phyloP scores from a whole-genome alignment of 2,329 filamentous ascomycete genomes.

The Aspergillus nomiae region DNA sequence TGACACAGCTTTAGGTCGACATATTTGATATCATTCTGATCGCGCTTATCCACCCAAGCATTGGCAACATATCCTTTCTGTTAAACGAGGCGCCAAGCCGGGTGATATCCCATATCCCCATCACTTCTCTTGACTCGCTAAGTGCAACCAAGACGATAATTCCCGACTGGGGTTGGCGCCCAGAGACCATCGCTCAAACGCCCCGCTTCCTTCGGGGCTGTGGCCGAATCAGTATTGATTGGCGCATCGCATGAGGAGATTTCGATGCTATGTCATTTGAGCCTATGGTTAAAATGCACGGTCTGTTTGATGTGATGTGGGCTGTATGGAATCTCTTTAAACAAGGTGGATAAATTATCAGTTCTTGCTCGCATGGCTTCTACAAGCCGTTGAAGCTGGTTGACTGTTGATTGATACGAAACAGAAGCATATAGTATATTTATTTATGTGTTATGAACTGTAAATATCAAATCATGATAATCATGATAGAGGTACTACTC shows the following conservation, averaged over 20 bases:
- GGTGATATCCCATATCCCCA: not conserved
- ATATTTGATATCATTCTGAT: not conserved
- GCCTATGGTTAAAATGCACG: not conserved
- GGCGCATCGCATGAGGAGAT: not conserved
- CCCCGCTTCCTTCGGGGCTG: constrained; percentile 8
- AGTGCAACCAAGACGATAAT: not conserved
- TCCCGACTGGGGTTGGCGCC: constrained; percentile 8
- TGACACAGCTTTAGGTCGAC: not conserved
- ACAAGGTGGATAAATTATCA: not conserved
- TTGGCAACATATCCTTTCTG: not conserved
- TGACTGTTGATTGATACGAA: not conserved
- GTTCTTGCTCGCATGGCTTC: not conserved
- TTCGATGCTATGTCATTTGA: not conserved
- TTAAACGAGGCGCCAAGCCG: not conserved
- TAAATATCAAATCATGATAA: not conserved
- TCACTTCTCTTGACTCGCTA: not conserved
- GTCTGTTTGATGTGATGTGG: not conserved
- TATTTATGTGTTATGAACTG: no score
- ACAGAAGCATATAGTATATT: not conserved
- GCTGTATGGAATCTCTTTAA: not conserved
- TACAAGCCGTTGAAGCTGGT: not conserved
- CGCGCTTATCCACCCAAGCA: not conserved
- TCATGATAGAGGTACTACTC: not conserved
- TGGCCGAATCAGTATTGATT: not conserved
- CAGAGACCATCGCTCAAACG: constrained; percentile 9